A percentile compares a stretch with the other conserved stretches of the same genome.
These are phyloP conservation scores for Akanthomyces lecanii DNA, from an alignment of 2,329 filamentous ascomycete species.

Conservation along the genomic window DNA sequence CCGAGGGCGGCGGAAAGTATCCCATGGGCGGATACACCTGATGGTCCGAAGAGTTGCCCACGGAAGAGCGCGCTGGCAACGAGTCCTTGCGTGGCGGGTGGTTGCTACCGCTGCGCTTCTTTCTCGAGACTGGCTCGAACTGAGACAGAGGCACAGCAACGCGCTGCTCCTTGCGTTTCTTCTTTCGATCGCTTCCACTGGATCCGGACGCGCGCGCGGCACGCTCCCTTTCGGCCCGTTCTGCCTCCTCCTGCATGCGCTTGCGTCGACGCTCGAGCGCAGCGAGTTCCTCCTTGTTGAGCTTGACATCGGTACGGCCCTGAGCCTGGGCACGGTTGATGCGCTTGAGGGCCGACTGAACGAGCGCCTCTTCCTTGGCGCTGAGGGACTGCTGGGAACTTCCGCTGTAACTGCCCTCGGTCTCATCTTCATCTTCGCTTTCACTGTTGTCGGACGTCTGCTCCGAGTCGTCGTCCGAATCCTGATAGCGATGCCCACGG, in stretches of 20 bases:
- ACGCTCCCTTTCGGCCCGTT: constrained; percentile 20
- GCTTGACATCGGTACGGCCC: constrained; percentile 73
- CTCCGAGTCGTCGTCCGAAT: constrained; percentile 35
- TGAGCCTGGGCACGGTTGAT: constrained; percentile 73
- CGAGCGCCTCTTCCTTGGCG: constrained; percentile 69
- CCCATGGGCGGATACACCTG: constrained; percentile 45
- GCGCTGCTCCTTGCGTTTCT: constrained; percentile 42
- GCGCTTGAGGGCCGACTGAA: constrained; percentile 73
- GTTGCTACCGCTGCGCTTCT: constrained; percentile 25
- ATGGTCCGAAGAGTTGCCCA: constrained; percentile 22
- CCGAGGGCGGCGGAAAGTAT: constrained; percentile 46
- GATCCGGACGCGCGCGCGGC: constrained; percentile 15
- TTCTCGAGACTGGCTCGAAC: constrained; percentile 41
- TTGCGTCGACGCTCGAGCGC: constrained; percentile 68
- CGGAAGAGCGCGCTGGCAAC: constrained; percentile 35
- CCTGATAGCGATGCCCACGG: constrained; percentile 34
- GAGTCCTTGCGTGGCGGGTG: constrained; percentile 31
- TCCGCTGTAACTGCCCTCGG: constrained; percentile 47
- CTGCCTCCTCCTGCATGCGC: constrained; percentile 49
- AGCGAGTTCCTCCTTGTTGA: constrained; percentile 75
- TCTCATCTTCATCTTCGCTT: constrained; percentile 40
- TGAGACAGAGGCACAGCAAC: constrained; percentile 52
- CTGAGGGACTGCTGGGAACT: constrained; percentile 52
- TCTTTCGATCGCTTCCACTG: constrained; percentile 34
- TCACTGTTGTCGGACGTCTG: constrained; percentile 24